These are phyloP conservation scores for Fusarium sp. DNA, from an alignment of 2,329 filamentous ascomycete genomes.

Conservation along the genomic window DNA sequence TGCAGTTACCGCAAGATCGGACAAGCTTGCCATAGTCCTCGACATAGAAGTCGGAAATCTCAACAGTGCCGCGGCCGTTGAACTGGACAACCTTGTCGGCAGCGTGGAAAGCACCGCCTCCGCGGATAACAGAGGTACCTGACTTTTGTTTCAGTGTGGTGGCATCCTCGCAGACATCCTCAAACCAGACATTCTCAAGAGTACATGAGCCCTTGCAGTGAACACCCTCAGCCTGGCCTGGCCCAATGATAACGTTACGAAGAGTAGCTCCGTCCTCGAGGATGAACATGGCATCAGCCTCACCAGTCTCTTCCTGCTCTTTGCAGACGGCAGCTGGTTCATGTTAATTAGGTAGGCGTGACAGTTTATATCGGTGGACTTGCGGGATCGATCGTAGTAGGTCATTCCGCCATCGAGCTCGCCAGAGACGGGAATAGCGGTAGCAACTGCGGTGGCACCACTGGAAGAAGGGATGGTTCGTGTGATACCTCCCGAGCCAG, in stretches of 20 bases:
- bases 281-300: constrained; percentile 61
- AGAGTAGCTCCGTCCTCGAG: constrained; percentile 63
- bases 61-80: constrained; percentile 56
- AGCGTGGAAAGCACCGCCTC: constrained; percentile 57
- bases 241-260: constrained; percentile 65
- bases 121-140: constrained; percentile 55
- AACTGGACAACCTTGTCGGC: constrained; percentile 58
- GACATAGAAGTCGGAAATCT: constrained; percentile 45
- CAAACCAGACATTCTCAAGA: constrained; percentile 56
- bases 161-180: constrained; percentile 55
- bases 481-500: constrained; percentile 25
- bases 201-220: constrained; percentile 62
- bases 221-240: constrained; percentile 61
- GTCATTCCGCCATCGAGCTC: constrained; percentile 39
- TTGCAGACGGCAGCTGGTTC: constrained; percentile 41
- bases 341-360: not conserved
- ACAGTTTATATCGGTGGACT: not conserved
- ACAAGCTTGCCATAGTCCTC: constrained; percentile 62
- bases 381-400: constrained; percentile 42
- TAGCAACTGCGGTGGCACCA: constrained; percentile 28
- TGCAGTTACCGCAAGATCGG: constrained; percentile 58
- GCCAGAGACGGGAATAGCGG: constrained; percentile 38
- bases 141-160: constrained; percentile 54
- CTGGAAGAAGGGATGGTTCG: constrained; percentile 40
- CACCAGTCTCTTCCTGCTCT: constrained; percentile 46